These are phyloP conservation scores for Staphylotrichum longicolle DNA, from an alignment of 495 filamentous ascomycete species.

Conservation along the genomic window DNA sequence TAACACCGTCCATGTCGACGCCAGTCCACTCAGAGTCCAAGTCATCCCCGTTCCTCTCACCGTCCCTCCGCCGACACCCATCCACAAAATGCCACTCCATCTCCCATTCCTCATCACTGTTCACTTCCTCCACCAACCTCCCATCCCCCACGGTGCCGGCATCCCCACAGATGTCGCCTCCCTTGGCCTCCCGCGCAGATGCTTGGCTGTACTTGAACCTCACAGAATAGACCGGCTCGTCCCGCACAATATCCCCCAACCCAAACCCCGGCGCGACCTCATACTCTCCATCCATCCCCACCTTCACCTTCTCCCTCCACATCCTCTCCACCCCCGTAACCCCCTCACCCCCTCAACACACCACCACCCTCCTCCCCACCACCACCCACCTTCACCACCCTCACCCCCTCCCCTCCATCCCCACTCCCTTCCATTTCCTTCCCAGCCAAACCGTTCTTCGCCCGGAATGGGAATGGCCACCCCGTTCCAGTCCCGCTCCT, in stretches of 20 bases:
- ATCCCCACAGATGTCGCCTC: not conserved
- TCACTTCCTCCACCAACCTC: not conserved
- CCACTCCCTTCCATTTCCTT: too few species aligned
- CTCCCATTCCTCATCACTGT: not conserved
- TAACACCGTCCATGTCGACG: too few species aligned
- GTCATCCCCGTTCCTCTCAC: not conserved
- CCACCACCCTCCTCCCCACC: not conserved
- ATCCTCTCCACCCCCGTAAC: not conserved
- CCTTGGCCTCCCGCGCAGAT: too few species aligned
- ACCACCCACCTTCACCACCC: not conserved
- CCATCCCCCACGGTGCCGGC: not conserved
- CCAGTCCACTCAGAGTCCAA: too few species aligned
- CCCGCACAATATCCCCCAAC: too few species aligned
- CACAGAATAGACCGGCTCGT: too few species aligned
- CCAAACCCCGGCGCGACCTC: too few species aligned
- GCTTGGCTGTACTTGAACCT: too few species aligned
- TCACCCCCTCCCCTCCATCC: too few species aligned
- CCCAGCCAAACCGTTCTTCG: too few species aligned
- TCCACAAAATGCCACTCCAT: not conserved
- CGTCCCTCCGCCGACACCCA: not conserved
- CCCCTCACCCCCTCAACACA: not conserved
- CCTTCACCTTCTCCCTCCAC: not conserved
- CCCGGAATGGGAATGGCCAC: not conserved
- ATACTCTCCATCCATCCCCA: not conserved
- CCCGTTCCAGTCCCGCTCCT: too few species aligned